Evolutionary conservation across 2,329 filamentous ascomycete genomes (phyloP).

Genomic region (Hypoxylon sp.): DNA sequence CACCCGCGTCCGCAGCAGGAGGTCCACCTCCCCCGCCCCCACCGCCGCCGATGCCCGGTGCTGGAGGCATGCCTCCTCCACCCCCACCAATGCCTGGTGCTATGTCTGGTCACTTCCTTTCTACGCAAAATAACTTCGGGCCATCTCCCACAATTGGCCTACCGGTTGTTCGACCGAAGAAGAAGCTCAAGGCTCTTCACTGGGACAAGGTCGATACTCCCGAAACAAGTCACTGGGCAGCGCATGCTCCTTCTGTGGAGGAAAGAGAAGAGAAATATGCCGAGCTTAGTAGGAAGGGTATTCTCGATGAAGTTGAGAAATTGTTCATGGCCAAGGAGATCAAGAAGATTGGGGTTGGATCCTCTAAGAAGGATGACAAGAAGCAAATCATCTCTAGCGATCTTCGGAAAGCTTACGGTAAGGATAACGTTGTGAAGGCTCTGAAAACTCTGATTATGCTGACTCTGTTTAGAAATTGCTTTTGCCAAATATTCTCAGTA

Average conservation of each 20-base stretch:
- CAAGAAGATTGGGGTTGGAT: conserved; percentile 82
- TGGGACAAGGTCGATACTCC: conserved; percentile 99
- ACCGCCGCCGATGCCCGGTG: conserved; percentile 59
- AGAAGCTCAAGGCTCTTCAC: conserved; percentile 99
- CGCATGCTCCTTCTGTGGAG: conserved; percentile 86
- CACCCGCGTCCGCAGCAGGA: conserved; percentile 45
- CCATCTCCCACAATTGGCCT: conserved; percentile 74
- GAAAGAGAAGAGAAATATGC: conserved; percentile 96
- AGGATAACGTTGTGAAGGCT: conserved; percentile 50
- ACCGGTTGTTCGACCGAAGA: conserved; percentile 91
- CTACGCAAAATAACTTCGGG: conserved; percentile 71
- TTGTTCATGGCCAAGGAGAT: conserved; percentile 98
- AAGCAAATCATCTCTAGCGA: conserved; percentile 96
- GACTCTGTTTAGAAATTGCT: conserved; percentile 77
- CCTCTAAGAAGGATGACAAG: conserved; percentile 89
- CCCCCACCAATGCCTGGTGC: conserved; percentile 76
- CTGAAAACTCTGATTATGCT: conserved; percentile 44
- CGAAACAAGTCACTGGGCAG: conserved; percentile 92
- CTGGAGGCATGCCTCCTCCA: conserved; percentile 59
- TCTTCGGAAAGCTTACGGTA: conserved; percentile 87
- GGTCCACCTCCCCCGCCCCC: conserved; percentile 65
- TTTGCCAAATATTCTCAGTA: conserved; percentile 92
- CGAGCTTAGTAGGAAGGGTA: conserved; percentile 93
- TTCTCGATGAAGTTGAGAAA: conserved; percentile 97
- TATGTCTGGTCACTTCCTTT: conserved; percentile 82